Percentiles rank a stretch among this genome's conserved stretches.
These are phyloP conservation scores for Aspergillus fumigatiaffinis DNA, from an alignment of 2,329 filamentous ascomycete genomes.

Conservation along the genomic window DNA sequence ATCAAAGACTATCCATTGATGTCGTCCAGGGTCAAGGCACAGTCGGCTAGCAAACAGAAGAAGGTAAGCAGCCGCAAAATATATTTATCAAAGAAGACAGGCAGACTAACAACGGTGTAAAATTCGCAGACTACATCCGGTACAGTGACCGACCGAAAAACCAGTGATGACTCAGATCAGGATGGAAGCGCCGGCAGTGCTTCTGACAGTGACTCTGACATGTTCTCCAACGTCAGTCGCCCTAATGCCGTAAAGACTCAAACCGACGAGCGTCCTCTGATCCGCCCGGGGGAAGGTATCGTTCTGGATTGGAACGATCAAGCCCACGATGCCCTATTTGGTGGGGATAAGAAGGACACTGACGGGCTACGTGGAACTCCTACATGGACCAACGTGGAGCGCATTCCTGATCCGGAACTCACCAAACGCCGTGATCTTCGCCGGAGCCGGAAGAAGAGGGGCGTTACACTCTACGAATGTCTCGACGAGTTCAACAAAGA, in stretches of 20 bases:
- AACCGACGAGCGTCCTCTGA: constrained; percentile 56
- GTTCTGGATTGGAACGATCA: constrained; percentile 79
- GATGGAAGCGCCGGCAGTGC: constrained; percentile 22
- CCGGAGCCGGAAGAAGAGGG: constrained; percentile 63
- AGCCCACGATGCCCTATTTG: constrained; percentile 68
- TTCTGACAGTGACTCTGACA: constrained; percentile 30
- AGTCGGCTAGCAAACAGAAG: constrained; percentile 14
- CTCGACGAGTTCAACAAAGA: constrained; percentile 92
- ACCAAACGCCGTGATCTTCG: constrained; percentile 61
- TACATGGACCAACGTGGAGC: constrained; percentile 54
- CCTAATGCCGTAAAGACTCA: constrained; percentile 18
- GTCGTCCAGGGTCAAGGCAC: constrained; percentile 42
- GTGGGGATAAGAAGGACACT: constrained; percentile 36
- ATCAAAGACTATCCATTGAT: constrained; percentile 56
- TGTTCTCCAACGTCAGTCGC: constrained; percentile 12
- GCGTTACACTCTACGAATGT: constrained; percentile 83
- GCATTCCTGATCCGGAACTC: constrained; percentile 59
- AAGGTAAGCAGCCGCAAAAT: constrained; percentile 10
- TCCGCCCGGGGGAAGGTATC: constrained; percentile 78
- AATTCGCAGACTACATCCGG: constrained; percentile 4
- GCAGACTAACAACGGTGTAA: constrained; percentile 6
- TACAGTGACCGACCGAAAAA: constrained; percentile 5
- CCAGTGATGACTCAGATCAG: constrained; percentile 16
- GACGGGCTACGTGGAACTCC: constrained; percentile 56
- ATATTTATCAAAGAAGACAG: constrained; percentile 1